Percentiles rank a stretch among this genome's conserved stretches.
Evolutionary conservation across 2,329 filamentous ascomycete species (phyloP).

Genomic region (Xylaria sp.): DNA sequence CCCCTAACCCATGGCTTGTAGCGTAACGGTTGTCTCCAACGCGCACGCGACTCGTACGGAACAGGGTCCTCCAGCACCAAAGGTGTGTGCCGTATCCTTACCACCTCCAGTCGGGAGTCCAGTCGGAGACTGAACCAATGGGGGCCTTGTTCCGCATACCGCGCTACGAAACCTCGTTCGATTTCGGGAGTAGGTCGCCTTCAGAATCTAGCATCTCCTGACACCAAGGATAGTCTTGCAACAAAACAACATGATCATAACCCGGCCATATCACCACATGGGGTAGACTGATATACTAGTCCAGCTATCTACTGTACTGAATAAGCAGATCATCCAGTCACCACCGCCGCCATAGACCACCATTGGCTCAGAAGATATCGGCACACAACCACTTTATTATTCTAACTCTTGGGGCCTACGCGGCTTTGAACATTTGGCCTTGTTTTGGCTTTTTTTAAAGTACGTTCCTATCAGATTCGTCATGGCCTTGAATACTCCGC

Average conservation of each 20-base stretch:
- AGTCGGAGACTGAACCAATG: too few relatives aligned
- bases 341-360: neutral
- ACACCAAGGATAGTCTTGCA: neutral
- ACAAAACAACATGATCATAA: neutral
- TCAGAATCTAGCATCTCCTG: neutral
- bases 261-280: neutral
- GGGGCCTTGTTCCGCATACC: too few relatives aligned
- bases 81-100: too few relatives aligned
- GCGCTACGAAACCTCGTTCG: too few relatives aligned
- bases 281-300: neutral
- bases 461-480: neutral
- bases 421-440: neutral
- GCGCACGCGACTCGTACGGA: neutral
- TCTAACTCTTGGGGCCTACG: neutral
- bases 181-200: too few relatives aligned
- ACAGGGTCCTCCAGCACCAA: neutral
- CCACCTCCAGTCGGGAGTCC: too few relatives aligned
- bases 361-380: neutral
- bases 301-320: neutral
- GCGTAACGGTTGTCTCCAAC: neutral
- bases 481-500: neutral
- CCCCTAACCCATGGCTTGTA: slow-evolving; percentile 17
- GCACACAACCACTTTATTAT: slow-evolving; percentile 7
- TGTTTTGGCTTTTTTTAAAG: neutral
- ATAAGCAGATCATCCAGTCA: slow-evolving; percentile 3